Conservation (phyloP, 2,329 filamentous ascomycete genomes). For the Nannizzia gypsea region DNA sequence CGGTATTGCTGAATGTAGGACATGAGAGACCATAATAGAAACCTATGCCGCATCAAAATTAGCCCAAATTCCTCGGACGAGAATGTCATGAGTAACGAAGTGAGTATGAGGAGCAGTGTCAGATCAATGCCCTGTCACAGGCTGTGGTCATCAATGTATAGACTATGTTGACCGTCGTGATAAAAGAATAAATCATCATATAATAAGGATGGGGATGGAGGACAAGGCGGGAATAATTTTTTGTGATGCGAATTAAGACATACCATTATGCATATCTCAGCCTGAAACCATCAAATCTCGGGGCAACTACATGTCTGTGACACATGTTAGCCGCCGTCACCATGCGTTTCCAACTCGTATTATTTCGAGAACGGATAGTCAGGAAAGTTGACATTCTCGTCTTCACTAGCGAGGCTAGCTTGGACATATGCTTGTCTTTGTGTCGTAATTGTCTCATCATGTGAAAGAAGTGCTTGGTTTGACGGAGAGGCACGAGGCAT, state of each 20-base stretch:
- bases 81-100: no score
- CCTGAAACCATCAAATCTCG: not conserved
- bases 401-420: constrained; percentile 44
- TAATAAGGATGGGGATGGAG: not conserved
- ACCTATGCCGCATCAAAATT: not conserved
- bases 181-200: constrained; percentile 58
- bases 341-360: not conserved
- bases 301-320: not conserved
- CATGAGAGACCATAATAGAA: not conserved
- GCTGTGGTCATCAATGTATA: constrained; percentile 65
- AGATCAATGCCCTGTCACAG: constrained; percentile 57
- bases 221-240: not conserved
- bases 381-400: constrained; percentile 39
- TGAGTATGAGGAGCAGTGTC: constrained; percentile 16
- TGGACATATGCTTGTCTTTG: constrained; percentile 97
- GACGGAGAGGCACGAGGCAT: not conserved
- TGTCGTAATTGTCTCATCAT: constrained; percentile 75
- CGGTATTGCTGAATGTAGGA: not conserved
- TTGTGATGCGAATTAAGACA: not conserved
- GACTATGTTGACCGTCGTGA: constrained; percentile 86
- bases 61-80: not conserved
- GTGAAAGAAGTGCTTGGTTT: constrained; percentile 17
- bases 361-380: not conserved
- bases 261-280: not conserved
- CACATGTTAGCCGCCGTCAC: not conserved